These are phyloP conservation scores for Heliamphora exappendiculata DNA, from an alignment of 148 eudicot genomes.

Conservation along the genomic window DNA sequence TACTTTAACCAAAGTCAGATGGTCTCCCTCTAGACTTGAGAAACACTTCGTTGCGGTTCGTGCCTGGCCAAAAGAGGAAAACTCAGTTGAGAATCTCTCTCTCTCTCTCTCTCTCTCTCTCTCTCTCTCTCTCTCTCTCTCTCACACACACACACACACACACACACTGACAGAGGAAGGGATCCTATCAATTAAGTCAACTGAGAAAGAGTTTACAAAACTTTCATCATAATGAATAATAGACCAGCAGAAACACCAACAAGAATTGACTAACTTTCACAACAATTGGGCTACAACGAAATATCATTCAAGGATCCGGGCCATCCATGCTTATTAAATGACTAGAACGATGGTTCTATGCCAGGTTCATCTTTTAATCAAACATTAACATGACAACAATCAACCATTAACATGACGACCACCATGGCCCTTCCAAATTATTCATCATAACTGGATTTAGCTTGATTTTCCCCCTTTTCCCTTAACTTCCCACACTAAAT, in stretches of 20 bases:
- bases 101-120: neutral
- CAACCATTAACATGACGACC: neutral
- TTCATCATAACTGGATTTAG: neutral
- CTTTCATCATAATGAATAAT: neutral
- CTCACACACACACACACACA: neutral
- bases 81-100: neutral
- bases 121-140: neutral
- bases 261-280: neutral
- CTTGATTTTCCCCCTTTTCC: too few species aligned
- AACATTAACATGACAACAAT: too few species aligned
- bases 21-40: slow-evolving; percentile 83
- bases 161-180: neutral
- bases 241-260: neutral
- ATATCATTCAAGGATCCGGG: neutral
- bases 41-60: slow-evolving; percentile 58
- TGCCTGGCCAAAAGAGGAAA: slow-evolving; percentile 40
- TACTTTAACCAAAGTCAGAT: slow-evolving; percentile 68
- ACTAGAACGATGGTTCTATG: too few species aligned
- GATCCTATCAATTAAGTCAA: neutral
- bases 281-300: neutral
- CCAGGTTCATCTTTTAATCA: neutral
- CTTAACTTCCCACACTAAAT: neutral
- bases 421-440: neutral
- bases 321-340: too few species aligned
- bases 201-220: neutral